These are phyloP conservation scores for Yamadazyma friedrichii DNA, from an alignment of 1,139 yeast genomes.

Conservation along the genomic window DNA sequence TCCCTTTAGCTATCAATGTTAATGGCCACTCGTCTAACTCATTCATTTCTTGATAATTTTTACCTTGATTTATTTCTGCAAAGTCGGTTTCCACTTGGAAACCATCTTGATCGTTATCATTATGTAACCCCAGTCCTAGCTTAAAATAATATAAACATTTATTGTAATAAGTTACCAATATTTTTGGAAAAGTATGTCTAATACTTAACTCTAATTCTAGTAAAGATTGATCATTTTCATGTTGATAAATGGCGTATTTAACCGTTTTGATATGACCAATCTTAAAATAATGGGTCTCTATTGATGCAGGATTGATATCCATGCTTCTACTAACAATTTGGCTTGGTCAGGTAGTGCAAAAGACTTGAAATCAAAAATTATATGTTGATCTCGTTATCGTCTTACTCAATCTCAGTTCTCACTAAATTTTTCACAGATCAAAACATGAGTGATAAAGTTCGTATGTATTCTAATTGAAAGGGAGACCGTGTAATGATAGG, in stretches of 20 bases:
- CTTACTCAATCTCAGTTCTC: no score
- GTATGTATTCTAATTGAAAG: background rate
- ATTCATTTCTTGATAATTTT: conserved; percentile 19
- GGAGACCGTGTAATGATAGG: no score
- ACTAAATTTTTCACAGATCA: background rate
- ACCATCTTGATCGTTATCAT: no score
- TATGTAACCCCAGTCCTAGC: conserved; percentile 27
- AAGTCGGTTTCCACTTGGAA: no score
- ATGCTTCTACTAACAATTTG: background rate
- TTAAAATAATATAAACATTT: conserved; percentile 58
- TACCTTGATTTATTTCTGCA: conserved; percentile 28
- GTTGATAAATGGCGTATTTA: conserved; percentile 24
- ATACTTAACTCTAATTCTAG: conserved; percentile 60
- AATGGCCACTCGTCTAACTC: conserved; percentile 15
- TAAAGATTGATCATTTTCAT: conserved; percentile 37
- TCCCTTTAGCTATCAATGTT: conserved; percentile 28
- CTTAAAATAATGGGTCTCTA: conserved; percentile 40
- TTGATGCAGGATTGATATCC: conserved; percentile 1
- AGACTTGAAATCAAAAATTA: no score
- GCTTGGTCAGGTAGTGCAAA: no score
- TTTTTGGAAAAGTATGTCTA: conserved; percentile 50
- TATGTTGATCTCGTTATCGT: no score
- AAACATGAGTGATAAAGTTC: conserved; percentile 6
- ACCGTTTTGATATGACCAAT: conserved; percentile 37
- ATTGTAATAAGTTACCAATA: conserved; percentile 57